Evolutionary conservation across 2,329 filamentous ascomycete genomes (phyloP).

Genomic region (Huntiella savannae): DNA sequence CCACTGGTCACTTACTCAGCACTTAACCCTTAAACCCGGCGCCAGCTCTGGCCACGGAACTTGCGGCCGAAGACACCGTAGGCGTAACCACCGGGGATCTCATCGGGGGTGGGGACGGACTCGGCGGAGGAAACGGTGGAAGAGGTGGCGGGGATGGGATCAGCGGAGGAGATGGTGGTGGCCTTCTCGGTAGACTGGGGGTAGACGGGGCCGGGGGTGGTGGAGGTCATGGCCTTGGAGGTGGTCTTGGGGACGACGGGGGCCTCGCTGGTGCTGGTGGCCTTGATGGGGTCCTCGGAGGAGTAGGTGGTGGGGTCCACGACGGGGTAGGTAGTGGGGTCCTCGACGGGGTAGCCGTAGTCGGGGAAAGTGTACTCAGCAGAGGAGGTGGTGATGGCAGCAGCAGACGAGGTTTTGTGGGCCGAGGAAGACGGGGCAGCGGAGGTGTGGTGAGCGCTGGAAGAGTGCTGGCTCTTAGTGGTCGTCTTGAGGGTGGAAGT

Average conservation of each 20-base stretch:
- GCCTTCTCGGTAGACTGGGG: neutral
- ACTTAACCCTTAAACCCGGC: neutral
- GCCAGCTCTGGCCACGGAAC: conserved; percentile 7
- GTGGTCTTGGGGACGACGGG: neutral
- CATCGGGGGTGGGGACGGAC: neutral
- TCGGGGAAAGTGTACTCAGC: neutral
- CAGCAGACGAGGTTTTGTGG: neutral
- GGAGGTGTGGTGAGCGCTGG: neutral
- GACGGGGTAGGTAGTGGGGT: neutral
- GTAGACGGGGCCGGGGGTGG: conserved; percentile 4
- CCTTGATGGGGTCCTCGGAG: conserved; percentile 5
- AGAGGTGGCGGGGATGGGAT: conserved; percentile 1
- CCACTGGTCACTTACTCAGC: too few species aligned
- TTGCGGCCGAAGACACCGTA: conserved; percentile 3
- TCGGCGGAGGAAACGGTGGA: neutral
- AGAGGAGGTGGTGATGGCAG: neutral
- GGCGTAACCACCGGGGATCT: conserved; percentile 10
- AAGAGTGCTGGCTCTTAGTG: conserved; percentile 1
- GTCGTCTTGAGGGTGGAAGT: neutral
- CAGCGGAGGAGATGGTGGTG: conserved; percentile 6
- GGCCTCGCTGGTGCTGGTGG: neutral
- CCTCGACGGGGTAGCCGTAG: neutral
- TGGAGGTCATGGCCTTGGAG: conserved; percentile 3
- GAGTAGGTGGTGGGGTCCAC: conserved; percentile 1
- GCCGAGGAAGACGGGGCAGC: neutral